Base-by-base conservation (phyloP, 371 early-diverging fungal species). In the Nematocida major region DNA sequence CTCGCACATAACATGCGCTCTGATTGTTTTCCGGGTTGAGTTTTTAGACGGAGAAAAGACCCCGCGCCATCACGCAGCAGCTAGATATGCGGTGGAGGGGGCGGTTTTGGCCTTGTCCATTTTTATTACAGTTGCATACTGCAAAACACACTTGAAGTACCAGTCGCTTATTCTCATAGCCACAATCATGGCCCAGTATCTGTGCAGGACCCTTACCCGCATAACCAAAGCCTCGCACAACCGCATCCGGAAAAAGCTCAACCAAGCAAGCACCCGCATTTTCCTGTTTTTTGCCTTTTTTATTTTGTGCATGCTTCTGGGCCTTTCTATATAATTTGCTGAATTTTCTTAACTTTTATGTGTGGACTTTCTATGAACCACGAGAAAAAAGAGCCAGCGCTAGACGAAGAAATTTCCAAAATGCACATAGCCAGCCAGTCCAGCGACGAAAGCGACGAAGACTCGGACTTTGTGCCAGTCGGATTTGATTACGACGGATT, bases 401-500 rank as follows among this genome's bases (percentile, higher is more conserved):
- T 54, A 39, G 50, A 68, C 24, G 45, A 61, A 63, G 53, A 79
- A 32, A 15, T 63, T 34, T 34, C 53, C 5, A 69, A 59, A 40
- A 43, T 66, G 28, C 39, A 65, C 49, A 48, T 28, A 18, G 30
- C 38, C 5, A 32, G 36, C 5, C 11, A n/a, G 9, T 50, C 13
- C 13, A 36, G n/a, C 11, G 50, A 59, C 22, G 53, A 49, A 13
- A 50, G 47, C 13, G 63, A 63, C 5, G 38, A 45, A n/a, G 53
- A 39, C 5, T 62, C 62, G 1, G 68, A 78, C 59, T 78, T 68
- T 54, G 67, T 78, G 11, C 78, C 78, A 20, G 67, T 78, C 26
- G 78, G 78, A 11, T 78, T 78, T 57, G 78, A 78, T 51, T 68
- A 66, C 30, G 67, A 78, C 32, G 78, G 68, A 30, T 78, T 78